Base-by-base conservation (phyloP, 2,329 filamentous ascomycete species). In the Xylariaceae sp. region DNA sequence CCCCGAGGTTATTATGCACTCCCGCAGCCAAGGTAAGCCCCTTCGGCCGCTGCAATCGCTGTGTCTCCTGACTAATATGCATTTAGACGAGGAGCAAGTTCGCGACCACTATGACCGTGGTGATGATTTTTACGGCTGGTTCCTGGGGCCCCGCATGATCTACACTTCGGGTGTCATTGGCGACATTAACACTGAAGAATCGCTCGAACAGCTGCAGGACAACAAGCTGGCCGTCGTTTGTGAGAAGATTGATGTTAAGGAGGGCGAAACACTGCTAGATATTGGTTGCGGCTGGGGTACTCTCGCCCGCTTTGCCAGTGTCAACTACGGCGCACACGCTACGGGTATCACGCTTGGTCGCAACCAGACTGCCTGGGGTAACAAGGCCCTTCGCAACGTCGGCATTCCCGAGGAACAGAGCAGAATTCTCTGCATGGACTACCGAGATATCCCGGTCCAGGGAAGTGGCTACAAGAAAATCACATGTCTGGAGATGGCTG, bases 231-330 rank as follows among this genome's bases (percentile, higher is more conserved):
- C 87, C 58, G 78, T 95, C 61, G 92, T 99, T 44, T 97, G 92
- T 71, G 90, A 97, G 73, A 97, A 97, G 82, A 91, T 96, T 59
- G 86, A 78, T 42, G 78, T 97, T 52, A 79, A 94, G 75, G 73
- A 84, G 59, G 90, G 86, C 61, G 91, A 97, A 68, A 81, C 72
- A 47, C 75, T 97, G 72, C 86, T 97, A 52, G 94, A 97, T 65
- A 95, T 99, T 66, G 94, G 94, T 67, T 97, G 92, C 68, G 94
- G 94, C 62, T 99, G 94, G 94, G 94, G 94, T 65, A 97, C 94
- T 32, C 86, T 99, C 51, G 87, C 90, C 66, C 90, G 90, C 66
- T 97, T 91, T 66, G 94, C 94, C 62, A 92, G 86, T 59, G 85
- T 88, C 69, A 90, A 96, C 80, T 96, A 95, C 68, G 90, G 89